Evolutionary conservation across 345 rosid genomes (phyloP), one percentile per base, ranked within the genome.

Genomic region (Hypericum androsaemum): DNA sequence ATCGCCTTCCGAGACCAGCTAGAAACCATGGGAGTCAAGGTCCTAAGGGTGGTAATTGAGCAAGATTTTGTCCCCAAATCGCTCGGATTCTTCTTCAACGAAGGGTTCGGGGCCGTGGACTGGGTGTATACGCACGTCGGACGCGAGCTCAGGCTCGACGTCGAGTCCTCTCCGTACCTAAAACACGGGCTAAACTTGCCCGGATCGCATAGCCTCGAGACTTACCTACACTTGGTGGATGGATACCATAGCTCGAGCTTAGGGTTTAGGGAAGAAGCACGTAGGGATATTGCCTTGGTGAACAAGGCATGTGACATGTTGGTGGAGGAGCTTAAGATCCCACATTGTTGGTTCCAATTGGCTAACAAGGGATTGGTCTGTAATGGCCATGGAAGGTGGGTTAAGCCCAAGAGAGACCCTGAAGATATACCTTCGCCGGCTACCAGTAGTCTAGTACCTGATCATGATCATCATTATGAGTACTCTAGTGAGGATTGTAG

Each of bases 391-490:
- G 90, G 90, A 0, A 66, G 90, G 59, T 88, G 90, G 94, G 86
- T 82, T 36, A 82, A 76, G 64, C 90, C 83, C 0, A 64, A 65
- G 12, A 82, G 90, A 55, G 68, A 69, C 5, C 74, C 72, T 0
- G 88, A 88, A 75, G 88, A 88, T 41, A 69, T 82, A 53, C 94
- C 96, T 50, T 80, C 86, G 41, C 89, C 96, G 0, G 49, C 41
- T 37, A 22, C 4, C 4, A 22, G 32, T 22, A 22, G 32, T 22
- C 2, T 22, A 22, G 32, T 22, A 22, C 32, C 1, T 22, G 32
- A 22, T 22, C 2, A 22, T 22, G 1, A 22, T 22, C 32, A 22
- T 4, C 32, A 22, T 22, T 22, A 1, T 22, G 32, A 22, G 32
- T 22, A 22, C 32, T 22, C 32, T 22, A 22, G 32, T 22, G 32